These are phyloP conservation scores for Fusarium phyllophilum DNA, from an alignment of 2,329 filamentous ascomycete genomes.

Conservation along the genomic window DNA sequence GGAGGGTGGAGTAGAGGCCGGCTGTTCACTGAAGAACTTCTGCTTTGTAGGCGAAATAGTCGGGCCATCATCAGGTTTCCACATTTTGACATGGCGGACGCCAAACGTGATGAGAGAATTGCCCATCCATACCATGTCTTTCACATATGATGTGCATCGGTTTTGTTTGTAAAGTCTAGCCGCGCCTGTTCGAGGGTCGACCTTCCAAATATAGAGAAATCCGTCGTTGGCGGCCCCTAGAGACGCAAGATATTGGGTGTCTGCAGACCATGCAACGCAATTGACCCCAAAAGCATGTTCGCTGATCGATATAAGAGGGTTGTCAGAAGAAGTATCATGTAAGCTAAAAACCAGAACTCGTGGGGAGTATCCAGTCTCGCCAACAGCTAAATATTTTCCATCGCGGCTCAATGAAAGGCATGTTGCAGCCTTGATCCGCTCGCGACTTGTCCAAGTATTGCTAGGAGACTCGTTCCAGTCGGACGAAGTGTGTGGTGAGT, in stretches of 20 bases:
- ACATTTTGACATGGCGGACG: conserved; percentile 91
- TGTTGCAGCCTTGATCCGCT: conserved; percentile 93
- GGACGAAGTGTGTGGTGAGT: conserved; percentile 56
- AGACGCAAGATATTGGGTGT: conserved; percentile 87
- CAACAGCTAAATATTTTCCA: conserved; percentile 87
- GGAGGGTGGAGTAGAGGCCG: conserved; percentile 45
- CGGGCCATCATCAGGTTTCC: conserved; percentile 79
- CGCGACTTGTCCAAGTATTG: conserved; percentile 86
- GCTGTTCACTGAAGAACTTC: conserved; percentile 60
- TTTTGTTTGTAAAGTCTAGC: conserved; percentile 85
- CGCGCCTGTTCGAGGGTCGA: conserved; percentile 83
- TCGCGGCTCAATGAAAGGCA: conserved; percentile 90
- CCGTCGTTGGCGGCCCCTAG: conserved; percentile 91
- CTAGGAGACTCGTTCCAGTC: conserved; percentile 73
- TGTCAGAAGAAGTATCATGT: conserved; percentile 81
- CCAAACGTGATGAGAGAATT: conserved; percentile 85
- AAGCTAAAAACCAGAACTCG: conserved; percentile 91
- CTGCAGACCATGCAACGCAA: conserved; percentile 87
- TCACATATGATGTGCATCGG: conserved; percentile 88
- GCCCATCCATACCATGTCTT: conserved; percentile 91
- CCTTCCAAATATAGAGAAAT: conserved; percentile 89
- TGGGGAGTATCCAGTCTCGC: conserved; percentile 94
- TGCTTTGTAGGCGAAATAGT: conserved; percentile 71
- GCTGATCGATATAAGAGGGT: conserved; percentile 83
- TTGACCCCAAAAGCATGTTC: conserved; percentile 93